phyloP scores from a whole-genome alignment of 1,284 basidiomycete genomes.

The Singerocomus inundabilis region DNA sequence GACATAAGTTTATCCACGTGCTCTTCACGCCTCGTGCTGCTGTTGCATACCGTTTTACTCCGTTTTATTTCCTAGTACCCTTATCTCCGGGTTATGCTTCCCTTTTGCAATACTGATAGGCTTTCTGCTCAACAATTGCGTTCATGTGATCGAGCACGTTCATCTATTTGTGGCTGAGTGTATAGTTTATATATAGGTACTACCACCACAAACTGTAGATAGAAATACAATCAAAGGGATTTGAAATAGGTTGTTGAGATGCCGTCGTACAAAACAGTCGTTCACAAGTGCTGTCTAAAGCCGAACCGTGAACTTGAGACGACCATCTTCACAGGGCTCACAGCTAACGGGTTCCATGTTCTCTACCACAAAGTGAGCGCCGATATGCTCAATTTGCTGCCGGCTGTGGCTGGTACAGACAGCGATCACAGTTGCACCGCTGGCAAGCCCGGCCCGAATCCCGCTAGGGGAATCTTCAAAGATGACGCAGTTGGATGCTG shows the following conservation, averaged over 20 bases:
- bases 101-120: neutral
- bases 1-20: neutral
- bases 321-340: slow-evolving; percentile 39
- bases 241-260: neutral
- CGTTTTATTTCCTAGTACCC: neutral
- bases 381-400: slow-evolving; percentile 55
- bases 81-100: neutral
- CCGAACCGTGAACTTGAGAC: slow-evolving; percentile 40
- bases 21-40: neutral
- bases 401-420: slow-evolving; percentile 69
- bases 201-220: neutral
- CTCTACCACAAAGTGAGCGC: slow-evolving; percentile 67
- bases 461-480: slow-evolving; percentile 77
- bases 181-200: slow-evolving; percentile 7
- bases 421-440: slow-evolving; percentile 73
- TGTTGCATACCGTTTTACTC: neutral
- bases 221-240: neutral
- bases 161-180: slow-evolving; percentile 2
- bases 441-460: slow-evolving; percentile 70
- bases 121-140: neutral
- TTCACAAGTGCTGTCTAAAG: slow-evolving; percentile 8
- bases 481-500: slow-evolving; percentile 59
- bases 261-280: neutral
- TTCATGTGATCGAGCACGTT: neutral
- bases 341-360: slow-evolving; percentile 57